Conservation (phyloP, 176 grass and related monocot species). For the Bothriochloa decipiens region DNA sequence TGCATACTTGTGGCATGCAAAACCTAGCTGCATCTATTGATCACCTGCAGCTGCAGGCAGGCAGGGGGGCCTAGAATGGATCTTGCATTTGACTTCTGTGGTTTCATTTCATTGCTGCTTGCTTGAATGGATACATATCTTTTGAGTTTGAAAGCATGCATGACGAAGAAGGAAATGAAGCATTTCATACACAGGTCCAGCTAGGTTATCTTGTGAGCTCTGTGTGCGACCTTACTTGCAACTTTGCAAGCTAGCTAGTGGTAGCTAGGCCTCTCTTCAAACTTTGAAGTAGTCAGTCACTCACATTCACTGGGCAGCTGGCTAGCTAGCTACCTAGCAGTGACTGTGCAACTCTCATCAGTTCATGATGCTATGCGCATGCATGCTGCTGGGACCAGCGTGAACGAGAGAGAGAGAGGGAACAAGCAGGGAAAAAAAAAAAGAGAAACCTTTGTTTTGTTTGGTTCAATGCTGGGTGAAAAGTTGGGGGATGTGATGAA, state of each 20-base stretch:
- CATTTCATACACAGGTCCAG: neutral
- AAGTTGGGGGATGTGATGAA: conserved; percentile 28
- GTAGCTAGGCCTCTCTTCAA: neutral
- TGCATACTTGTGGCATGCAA: conserved; percentile 47
- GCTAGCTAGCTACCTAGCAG: neutral
- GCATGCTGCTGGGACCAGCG: conserved; percentile 11
- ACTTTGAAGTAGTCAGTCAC: neutral
- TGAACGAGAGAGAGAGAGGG: neutral
- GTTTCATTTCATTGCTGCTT: conserved; percentile 9
- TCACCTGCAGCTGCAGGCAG: neutral
- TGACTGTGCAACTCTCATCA: conserved; percentile 25
- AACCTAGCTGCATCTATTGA: conserved; percentile 29
- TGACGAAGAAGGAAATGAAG: conserved; percentile 11
- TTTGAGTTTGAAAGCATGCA: conserved; percentile 8
- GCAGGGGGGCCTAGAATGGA: neutral
- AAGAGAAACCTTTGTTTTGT: conserved; percentile 32
- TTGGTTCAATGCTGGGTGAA: conserved; percentile 53
- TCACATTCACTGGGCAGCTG: neutral
- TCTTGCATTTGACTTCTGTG: neutral
- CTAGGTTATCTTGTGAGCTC: neutral
- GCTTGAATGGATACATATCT: neutral
- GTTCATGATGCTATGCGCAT: conserved; percentile 27
- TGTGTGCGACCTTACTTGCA: neutral
- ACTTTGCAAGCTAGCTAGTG: neutral
- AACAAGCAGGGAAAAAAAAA: neutral